phyloP scores from a whole-genome alignment of 2,329 filamentous ascomycete genomes.

The Fusarium proliferatum region DNA sequence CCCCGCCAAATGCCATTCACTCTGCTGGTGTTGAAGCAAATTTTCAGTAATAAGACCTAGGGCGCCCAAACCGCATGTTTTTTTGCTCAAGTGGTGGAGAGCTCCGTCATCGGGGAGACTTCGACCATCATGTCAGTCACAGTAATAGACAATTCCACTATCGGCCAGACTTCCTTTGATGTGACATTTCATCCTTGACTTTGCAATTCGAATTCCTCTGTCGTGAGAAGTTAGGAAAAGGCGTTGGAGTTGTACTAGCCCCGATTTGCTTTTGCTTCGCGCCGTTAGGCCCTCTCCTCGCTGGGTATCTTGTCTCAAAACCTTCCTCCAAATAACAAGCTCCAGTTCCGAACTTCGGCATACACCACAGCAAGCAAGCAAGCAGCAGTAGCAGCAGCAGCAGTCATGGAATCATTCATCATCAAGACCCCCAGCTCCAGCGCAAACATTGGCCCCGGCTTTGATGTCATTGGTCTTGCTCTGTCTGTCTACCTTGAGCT shows the following conservation, averaged over 20 bases:
- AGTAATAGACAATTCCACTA: constrained; percentile 16
- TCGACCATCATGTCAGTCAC: constrained; percentile 11
- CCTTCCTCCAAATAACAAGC: constrained; percentile 10
- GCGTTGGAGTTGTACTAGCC: constrained; percentile 23
- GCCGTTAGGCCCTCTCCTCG: constrained; percentile 30
- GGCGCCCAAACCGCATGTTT: constrained; percentile 12
- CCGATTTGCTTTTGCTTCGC: constrained; percentile 27
- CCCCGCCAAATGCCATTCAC: constrained; percentile 27
- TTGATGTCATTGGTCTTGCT: constrained; percentile 96
- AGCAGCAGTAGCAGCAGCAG: constrained; percentile 33
- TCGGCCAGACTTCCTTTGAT: constrained; percentile 6
- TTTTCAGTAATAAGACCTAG: constrained; percentile 11
- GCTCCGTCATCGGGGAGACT: constrained; percentile 37
- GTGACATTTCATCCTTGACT: constrained; percentile 13
- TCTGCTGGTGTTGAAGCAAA: constrained; percentile 6
- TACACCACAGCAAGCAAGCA: constrained; percentile 35
- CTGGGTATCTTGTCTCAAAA: constrained; percentile 9
- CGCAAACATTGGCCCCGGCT: constrained; percentile 96
- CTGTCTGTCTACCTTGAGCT: constrained; percentile 95
- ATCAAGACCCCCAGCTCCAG: constrained; percentile 93
- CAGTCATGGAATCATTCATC: constrained; percentile 69
- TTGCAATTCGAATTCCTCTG: neutral
- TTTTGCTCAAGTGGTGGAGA: neutral
- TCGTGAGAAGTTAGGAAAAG: neutral
- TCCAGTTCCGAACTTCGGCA: constrained; percentile 18